Conservation (phyloP, 345 rosid genomes). For the Viola odorata region DNA sequence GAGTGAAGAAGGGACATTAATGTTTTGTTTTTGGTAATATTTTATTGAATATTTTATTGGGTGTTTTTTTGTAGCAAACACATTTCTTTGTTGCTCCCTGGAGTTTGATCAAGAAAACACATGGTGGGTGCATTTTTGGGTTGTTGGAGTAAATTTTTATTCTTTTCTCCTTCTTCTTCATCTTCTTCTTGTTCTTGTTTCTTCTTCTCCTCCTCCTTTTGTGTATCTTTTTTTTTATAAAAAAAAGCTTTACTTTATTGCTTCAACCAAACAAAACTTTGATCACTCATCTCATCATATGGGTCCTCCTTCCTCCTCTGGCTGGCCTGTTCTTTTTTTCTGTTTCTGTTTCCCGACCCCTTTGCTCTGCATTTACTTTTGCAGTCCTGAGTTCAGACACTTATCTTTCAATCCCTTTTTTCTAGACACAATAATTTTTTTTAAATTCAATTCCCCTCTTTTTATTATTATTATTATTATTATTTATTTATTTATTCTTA, state of each 20-base stretch:
- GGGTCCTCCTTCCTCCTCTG: constrained; percentile 14
- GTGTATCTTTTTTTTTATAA: neutral
- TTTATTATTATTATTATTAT: neutral
- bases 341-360: constrained; percentile 15
- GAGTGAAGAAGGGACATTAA: neutral
- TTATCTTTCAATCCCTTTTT: neutral
- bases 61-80: too few species aligned
- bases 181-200: neutral
- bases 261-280: constrained; percentile 11
- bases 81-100: too few species aligned
- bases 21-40: neutral
- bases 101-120: too few species aligned
- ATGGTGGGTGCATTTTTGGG: too few species aligned
- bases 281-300: constrained; percentile 15
- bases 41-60: neutral
- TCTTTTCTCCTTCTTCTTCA: neutral
- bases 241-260: constrained; percentile 3
- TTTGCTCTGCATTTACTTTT: constrained; percentile 29
- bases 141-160: neutral
- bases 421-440: neutral
- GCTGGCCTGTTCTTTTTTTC: constrained; percentile 5
- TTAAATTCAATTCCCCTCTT: neutral
- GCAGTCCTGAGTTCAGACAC: constrained; percentile 18
- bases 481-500: too few species aligned
- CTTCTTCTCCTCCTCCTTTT: constrained; percentile 5